Evolutionary conservation across 805 yeast genomes (phyloP).

Genomic region (Suhomyces faveliae): DNA sequence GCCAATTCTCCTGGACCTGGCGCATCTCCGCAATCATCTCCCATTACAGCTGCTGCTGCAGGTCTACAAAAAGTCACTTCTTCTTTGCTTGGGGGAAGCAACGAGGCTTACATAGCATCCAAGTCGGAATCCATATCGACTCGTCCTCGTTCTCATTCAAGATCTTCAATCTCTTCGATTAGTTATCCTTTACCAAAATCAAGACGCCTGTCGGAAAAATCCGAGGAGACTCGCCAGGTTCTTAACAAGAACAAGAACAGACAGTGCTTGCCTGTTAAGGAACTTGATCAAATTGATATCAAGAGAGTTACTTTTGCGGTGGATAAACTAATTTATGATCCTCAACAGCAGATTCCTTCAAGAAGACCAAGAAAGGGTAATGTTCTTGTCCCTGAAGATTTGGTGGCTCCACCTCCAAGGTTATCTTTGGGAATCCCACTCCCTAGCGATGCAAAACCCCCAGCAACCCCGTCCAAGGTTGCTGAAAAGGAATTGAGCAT

Average conservation of each 20-base stretch:
- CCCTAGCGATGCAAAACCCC: slow-evolving; percentile 25
- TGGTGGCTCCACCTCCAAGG: slow-evolving; percentile 59
- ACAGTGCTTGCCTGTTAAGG: slow-evolving; percentile 32
- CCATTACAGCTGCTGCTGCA: not conserved
- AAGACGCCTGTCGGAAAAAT: not conserved
- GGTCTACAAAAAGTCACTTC: slow-evolving; percentile 3
- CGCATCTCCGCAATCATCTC: not conserved
- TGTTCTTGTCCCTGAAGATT: slow-evolving; percentile 60
- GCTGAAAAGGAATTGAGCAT: slow-evolving; percentile 49
- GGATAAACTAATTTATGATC: slow-evolving; percentile 65
- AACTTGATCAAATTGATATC: slow-evolving; percentile 37
- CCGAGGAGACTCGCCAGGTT: slow-evolving; percentile 19
- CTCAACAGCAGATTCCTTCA: slow-evolving; percentile 60
- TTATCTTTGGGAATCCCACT: slow-evolving; percentile 68
- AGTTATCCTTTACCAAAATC: not conserved
- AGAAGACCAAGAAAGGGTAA: slow-evolving; percentile 54
- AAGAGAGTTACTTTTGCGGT: slow-evolving; percentile 78
- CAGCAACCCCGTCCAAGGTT: slow-evolving; percentile 20
- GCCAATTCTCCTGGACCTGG: not conserved
- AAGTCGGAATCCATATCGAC: not conserved
- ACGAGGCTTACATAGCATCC: not conserved
- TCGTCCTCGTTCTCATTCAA: not conserved
- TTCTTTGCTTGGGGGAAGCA: not conserved
- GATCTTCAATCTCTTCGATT: slow-evolving; percentile 1
- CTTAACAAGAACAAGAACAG: slow-evolving; percentile 47